Evolutionary conservation across 306 rosid species (phyloP).

Genomic region (Pyrus communis): DNA sequence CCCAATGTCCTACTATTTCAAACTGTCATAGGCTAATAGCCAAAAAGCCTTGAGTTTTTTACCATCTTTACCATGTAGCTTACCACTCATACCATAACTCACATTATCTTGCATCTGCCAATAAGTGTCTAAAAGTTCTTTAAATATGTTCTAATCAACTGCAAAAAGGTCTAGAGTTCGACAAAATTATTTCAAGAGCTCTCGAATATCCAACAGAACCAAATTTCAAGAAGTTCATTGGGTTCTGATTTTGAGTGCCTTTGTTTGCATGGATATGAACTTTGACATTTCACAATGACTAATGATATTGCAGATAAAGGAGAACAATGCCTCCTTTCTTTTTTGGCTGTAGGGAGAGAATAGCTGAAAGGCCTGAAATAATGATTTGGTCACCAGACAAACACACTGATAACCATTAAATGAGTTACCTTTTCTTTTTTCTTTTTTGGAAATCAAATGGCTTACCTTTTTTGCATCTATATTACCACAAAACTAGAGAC

Average conservation of each 20-base stretch:
- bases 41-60: neutral
- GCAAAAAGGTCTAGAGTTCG: neutral
- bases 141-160: neutral
- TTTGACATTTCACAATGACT: neutral
- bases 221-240: neutral
- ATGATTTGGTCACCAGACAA: neutral
- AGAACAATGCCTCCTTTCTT: neutral
- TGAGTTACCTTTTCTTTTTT: no score
- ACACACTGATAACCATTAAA: no score
- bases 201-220: neutral
- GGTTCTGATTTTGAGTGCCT: neutral
- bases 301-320: neutral
- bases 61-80: neutral
- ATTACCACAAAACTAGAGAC: no score
- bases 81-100: neutral
- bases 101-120: neutral
- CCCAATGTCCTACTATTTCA: neutral
- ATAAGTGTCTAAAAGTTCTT: neutral
- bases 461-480: no score
- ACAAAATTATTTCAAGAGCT: neutral
- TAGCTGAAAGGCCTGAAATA: neutral
- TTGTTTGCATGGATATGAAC: neutral
- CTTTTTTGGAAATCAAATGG: no score
- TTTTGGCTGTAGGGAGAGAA: neutral
- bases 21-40: neutral